Percentiles rank a stretch among this genome's conserved stretches.
These are phyloP conservation scores for Tillandsia leiboldiana DNA, from an alignment of 176 grass and related monocot species.

Conservation along the genomic window DNA sequence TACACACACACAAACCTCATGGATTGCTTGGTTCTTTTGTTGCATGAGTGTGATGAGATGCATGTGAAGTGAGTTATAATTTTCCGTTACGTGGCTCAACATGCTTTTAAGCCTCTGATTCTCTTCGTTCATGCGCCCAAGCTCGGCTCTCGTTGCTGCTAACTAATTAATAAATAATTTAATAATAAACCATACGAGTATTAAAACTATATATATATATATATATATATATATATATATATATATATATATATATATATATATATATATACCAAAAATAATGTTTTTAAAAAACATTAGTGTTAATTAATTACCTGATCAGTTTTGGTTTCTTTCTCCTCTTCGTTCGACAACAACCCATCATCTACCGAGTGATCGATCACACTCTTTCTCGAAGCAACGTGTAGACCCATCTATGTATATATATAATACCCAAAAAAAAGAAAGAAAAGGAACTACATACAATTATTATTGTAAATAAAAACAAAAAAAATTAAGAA, in stretches of 20 bases:
- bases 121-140: conserved; percentile 74
- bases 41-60: conserved; percentile 62
- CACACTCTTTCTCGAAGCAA: conserved; percentile 45
- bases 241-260: no score
- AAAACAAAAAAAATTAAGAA: neutral
- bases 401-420: conserved; percentile 2
- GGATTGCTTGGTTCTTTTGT: conserved; percentile 27
- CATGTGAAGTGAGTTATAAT: conserved; percentile 80
- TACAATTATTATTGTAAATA: neutral
- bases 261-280: no score
- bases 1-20: conserved; percentile 10
- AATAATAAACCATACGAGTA: neutral
- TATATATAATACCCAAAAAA: neutral
- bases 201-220: neutral
- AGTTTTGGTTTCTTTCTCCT: conserved; percentile 26
- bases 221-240: no score
- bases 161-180: conserved; percentile 27
- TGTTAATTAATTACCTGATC: conserved; percentile 27
- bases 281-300: neutral
- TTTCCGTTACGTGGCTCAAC: conserved; percentile 55
- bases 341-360: conserved; percentile 26
- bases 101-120: conserved; percentile 68
- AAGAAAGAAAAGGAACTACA: neutral
- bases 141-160: conserved; percentile 46
- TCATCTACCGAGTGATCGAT: conserved; percentile 74